Conservation (phyloP, 768 basidiomycete species). For the Ramaria rubella region DNA sequence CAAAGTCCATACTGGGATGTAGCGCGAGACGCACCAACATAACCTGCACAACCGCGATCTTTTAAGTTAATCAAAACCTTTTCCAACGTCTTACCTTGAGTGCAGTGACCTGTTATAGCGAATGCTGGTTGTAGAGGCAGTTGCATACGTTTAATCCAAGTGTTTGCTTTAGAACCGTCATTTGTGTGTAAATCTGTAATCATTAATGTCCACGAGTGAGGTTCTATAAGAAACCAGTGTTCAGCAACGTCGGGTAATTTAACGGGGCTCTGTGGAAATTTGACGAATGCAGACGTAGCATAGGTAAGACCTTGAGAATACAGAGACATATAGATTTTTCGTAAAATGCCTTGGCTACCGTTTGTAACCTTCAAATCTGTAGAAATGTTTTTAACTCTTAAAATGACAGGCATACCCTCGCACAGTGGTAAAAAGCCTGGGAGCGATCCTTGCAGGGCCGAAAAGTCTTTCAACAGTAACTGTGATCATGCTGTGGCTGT, state of each 20-base stretch:
- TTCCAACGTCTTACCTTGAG: not conserved
- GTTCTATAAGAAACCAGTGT: not conserved
- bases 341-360: constrained; percentile 13
- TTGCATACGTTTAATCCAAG: not conserved
- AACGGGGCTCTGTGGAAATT: constrained; percentile 18
- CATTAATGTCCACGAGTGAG: not conserved
- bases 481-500: not conserved
- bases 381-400: constrained; percentile 22
- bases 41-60: not conserved
- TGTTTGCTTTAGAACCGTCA: not conserved
- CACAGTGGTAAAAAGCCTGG: constrained; percentile 30
- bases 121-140: not conserved
- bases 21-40: not conserved
- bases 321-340: not conserved
- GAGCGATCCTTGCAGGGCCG: constrained; percentile 24
- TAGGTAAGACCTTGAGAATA: not conserved
- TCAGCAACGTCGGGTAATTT: not conserved
- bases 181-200: not conserved
- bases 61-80: not conserved
- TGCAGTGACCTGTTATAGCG: not conserved
- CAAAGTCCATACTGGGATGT: not conserved
- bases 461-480: constrained; percentile 16
- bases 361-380: constrained; percentile 27
- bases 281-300: constrained; percentile 12
- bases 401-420: constrained; percentile 35